These are phyloP conservation scores for Pseudoscleropodium purum DNA, from an alignment of 225 moss, liverwort and hornwort genomes.

Conservation along the genomic window DNA sequence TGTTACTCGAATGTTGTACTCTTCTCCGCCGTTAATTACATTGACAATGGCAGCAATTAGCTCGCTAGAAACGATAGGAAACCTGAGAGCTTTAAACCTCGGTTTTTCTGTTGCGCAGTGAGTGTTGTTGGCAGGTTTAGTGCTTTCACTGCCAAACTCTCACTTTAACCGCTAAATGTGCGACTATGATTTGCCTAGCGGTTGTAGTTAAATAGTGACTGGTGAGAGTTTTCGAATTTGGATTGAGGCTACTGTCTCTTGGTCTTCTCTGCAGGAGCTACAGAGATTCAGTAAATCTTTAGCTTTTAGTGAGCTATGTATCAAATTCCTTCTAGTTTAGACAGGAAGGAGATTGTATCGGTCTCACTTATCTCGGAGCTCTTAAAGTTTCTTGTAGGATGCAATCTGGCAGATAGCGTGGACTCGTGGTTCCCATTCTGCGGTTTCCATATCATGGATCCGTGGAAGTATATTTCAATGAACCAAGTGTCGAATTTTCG, in stretches of 20 bases:
- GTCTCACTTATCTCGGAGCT: neutral
- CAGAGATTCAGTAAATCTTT: neutral
- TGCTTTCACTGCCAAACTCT: neutral
- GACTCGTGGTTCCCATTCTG: neutral
- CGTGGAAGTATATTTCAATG: neutral
- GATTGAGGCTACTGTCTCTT: neutral
- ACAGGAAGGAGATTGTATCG: neutral
- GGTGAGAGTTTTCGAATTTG: neutral
- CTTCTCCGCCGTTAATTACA: neutral
- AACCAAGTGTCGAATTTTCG: neutral
- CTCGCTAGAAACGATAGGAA: neutral
- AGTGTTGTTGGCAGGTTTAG: neutral
- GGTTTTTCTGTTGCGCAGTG: neutral
- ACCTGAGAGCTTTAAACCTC: neutral
- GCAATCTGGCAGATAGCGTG: neutral
- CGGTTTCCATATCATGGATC: neutral
- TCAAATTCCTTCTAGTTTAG: neutral
- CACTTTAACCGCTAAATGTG: neutral
- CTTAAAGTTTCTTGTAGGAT: neutral
- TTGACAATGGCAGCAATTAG: neutral
- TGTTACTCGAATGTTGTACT: neutral
- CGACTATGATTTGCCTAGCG: neutral
- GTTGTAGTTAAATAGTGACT: neutral
- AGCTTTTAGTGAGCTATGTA: neutral
- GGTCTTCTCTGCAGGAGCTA: neutral